Evolutionary conservation across 2,329 filamentous ascomycete species (phyloP), one percentile per base, ranked within the genome.

Genomic region (Calonectria leucothoes): DNA sequence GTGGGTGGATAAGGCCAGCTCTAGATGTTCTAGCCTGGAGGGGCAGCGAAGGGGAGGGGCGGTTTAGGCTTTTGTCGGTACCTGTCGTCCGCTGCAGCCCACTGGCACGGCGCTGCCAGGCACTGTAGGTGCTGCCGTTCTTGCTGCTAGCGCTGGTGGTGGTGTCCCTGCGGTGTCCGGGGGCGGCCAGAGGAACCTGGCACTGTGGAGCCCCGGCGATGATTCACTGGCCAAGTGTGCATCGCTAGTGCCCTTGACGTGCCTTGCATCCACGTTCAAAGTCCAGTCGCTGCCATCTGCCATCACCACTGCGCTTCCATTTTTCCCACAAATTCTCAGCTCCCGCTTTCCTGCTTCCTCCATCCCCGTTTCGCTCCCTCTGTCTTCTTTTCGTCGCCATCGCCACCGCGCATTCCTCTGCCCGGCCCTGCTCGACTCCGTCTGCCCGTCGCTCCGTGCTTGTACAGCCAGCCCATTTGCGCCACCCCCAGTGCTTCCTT

Each of bases 241-340:
- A 68, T 68, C 51, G 59, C 59, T 68, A 55, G 66, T 68, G 66
- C 51, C 37, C 27, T 33, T 59, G 66, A 57, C 66, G 66, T 68
- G 66, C 66, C 66, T 69, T 63, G 66, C 66, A 69, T 69, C 57
- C 55, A 69, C 48, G 55, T 63, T 42, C 29, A 25, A 64, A 59
- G 55, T 63, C 55, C 29, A 25, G 37, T 69, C 55, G 52, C 31
- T 68, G 55, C 35, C 33, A 59, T 49, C 66, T 37, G 57, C 31
- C 63, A 59, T 33, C 66, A 69, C 55, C 66, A 69, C 66, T 59
- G 33, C 66, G 33, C 66, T 66, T 51, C 35, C 33, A 6, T 27
- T 55, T 51, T 55, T 49, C 64, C 64, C 31, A 37, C 31, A 67
- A 33, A 42, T 51, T 35, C 29, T 51, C 49, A 37, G 33, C 64